Evolutionary conservation across 1,284 basidiomycete genomes (phyloP), one percentile per base, ranked within the genome.

Genomic region (Golubevia pallescens): DNA sequence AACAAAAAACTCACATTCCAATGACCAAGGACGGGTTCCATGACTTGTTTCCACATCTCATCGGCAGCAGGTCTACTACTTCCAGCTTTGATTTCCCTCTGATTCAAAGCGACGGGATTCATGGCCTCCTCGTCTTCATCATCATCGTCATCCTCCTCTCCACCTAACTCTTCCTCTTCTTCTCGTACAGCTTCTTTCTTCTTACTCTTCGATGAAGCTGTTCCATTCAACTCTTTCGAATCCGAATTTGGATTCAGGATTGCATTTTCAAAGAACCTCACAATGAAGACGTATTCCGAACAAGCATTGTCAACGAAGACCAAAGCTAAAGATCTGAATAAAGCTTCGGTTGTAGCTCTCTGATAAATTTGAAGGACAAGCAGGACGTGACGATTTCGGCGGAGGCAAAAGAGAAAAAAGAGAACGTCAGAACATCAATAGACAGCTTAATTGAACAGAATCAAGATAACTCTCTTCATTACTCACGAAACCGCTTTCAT

Each of bases 261-360:
- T 16, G 55, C 55, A 16, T 42, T 61, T 32, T 80, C 74, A 42
- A 84, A 83, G 70, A 81, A 84, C 7, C 81, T 66, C 2, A 77
- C 77, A 10, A 84, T 60, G 60, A 84, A 84, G 0, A 73, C 70
- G 53, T 78, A 84, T 63, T 85, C 82, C 13, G 78, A 75, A 59
- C 79, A 81, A 1, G 74, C 79, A 57, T 83, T 85, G 58, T 85
- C 82, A 20, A 79, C 38, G 53, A 84, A 56, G 10, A 81, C 79
- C 48, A 84, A 66, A 16, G 73, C 62, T 3, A 83, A 52, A 1
- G 72, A 74, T 24, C 81, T 73, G 57, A 84, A 85, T 0, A 85
- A 73, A 54, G 75, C 73, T 56, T 85, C 82, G 8, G 78, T 73
- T 56, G 73, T 65, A 1, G 78, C 74, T 5, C 58, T 38, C 58